phyloP scores from a whole-genome alignment of 2,329 filamentous ascomycete genomes.

The Trichoderma lentiforme region DNA sequence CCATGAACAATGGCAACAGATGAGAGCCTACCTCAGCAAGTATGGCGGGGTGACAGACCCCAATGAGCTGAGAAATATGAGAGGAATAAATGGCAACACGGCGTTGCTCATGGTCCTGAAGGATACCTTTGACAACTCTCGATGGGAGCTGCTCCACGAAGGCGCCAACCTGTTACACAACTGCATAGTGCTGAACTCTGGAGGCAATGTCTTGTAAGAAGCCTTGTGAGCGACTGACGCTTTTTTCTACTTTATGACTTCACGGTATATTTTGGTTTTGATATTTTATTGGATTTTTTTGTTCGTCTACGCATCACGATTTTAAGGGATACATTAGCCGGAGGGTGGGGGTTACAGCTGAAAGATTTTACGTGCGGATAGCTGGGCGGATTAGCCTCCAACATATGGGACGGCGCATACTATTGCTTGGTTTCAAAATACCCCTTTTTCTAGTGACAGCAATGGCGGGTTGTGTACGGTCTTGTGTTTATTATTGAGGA shows the following conservation, averaged over 20 bases:
- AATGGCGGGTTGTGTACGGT: not conserved
- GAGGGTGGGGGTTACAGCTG: not conserved
- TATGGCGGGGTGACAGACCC: conserved; percentile 71
- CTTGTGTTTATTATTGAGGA: not conserved
- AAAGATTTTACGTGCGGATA: not conserved
- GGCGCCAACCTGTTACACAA: conserved; percentile 76
- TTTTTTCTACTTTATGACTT: not conserved
- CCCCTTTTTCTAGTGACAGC: conserved; percentile 1
- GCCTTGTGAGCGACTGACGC: not conserved
- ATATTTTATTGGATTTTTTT: not conserved
- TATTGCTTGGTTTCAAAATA: conserved; percentile 13
- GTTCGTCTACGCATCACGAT: not conserved
- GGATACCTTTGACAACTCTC: conserved; percentile 74
- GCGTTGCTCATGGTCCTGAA: conserved; percentile 78
- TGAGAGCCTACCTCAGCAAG: conserved; percentile 72
- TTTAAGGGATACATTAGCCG: not conserved
- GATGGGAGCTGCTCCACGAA: conserved; percentile 91
- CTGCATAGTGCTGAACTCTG: conserved; percentile 58
- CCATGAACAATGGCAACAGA: conserved; percentile 68
- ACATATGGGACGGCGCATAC: conserved; percentile 14
- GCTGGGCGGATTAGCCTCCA: conserved; percentile 3
- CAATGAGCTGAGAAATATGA: conserved; percentile 69
- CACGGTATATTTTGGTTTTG: not conserved
- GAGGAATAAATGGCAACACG: conserved; percentile 77
- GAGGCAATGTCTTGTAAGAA: conserved; percentile 28